Percentiles rank a stretch among this genome's conserved stretches.
Conservation (phyloP, 2,329 filamentous ascomycete genomes). For the Scedosporium minutisporum region DNA sequence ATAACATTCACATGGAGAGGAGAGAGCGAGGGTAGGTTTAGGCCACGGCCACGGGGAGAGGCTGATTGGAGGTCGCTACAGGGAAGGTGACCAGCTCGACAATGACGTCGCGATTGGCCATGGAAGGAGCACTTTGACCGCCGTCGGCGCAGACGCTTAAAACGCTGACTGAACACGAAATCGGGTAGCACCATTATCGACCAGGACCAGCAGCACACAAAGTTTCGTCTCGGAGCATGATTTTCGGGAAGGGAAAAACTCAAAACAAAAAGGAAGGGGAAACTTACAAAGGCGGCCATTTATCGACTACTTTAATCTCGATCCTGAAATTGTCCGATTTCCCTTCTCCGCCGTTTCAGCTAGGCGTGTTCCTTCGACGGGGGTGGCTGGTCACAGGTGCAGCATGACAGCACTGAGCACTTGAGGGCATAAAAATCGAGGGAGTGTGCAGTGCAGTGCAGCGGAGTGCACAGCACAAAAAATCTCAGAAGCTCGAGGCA, state of each 20-base stretch:
- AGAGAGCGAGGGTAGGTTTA: background rate
- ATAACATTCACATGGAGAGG: background rate
- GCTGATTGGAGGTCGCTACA: slow-evolving; percentile 1
- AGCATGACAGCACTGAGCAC: background rate
- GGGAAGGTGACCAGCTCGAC: background rate
- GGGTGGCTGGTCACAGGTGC: background rate
- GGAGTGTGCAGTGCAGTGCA: background rate
- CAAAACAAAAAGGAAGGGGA: background rate
- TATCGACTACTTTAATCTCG: background rate
- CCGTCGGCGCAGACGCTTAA: background rate
- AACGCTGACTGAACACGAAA: background rate
- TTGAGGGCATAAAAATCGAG: background rate
- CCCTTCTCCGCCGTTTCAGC: too few relatives aligned
- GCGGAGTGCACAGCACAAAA: background rate
- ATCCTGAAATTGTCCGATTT: background rate
- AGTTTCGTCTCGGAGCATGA: background rate
- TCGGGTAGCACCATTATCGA: too few relatives aligned
- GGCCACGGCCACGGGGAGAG: background rate
- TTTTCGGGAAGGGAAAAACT: background rate
- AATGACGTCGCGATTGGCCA: slow-evolving; percentile 1
- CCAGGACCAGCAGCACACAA: background rate
- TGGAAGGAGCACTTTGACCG: background rate
- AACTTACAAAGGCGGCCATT: slow-evolving; percentile 9
- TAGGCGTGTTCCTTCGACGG: too few relatives aligned
- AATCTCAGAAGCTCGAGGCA: background rate